phyloP scores from a whole-genome alignment of 192 early-diverging fungal species.

The Funneliformis mosseae region DNA sequence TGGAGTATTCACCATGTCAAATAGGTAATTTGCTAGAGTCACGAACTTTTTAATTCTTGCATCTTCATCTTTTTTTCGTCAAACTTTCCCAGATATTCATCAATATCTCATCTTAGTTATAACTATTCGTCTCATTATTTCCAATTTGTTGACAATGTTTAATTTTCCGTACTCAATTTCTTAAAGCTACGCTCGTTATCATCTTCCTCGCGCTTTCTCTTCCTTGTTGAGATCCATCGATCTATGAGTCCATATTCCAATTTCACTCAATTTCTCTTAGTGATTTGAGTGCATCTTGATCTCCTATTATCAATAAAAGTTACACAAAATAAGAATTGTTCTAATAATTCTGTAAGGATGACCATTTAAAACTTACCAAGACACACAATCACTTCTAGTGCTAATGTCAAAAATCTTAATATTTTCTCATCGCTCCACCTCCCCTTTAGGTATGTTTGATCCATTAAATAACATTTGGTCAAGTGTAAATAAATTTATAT shows the following conservation, averaged over 20 bases:
- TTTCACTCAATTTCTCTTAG: constrained; percentile 1
- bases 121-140: constrained; percentile 10
- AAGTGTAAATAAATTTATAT: constrained; percentile 9
- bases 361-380: constrained; percentile 12
- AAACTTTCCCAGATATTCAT: constrained; percentile 19
- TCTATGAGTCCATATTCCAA: not conserved
- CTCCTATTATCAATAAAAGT: constrained; percentile 14
- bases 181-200: not conserved
- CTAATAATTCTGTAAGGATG: not conserved
- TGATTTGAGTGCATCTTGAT: not conserved
- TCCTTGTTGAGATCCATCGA: not conserved
- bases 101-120: constrained; percentile 7
- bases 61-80: not conserved
- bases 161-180: constrained; percentile 8
- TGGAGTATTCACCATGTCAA: constrained; percentile 18
- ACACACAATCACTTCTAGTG: not conserved
- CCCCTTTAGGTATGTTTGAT: constrained; percentile 4
- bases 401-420: constrained; percentile 12
- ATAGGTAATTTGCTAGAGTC: constrained; percentile 9
- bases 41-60: constrained; percentile 11
- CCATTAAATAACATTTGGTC: constrained; percentile 1
- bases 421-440: constrained; percentile 18
- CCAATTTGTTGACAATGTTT: constrained; percentile 8
- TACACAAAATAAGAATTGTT: not conserved
- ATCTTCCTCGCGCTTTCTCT: not conserved